Base-by-base conservation (phyloP, 345 rosid genomes). In the Ricinus communis region DNA sequence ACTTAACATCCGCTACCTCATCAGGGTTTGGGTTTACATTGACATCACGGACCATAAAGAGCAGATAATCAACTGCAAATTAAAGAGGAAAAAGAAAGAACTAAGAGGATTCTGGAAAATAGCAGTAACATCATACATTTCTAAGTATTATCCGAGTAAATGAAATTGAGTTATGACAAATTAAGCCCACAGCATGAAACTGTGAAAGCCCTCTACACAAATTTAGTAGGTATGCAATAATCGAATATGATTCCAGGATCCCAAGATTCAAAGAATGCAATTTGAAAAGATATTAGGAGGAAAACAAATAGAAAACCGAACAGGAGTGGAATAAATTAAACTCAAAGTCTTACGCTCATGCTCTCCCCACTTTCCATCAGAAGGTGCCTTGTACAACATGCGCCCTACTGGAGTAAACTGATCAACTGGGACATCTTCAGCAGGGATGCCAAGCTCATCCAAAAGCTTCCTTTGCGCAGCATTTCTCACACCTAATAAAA, bases 351-450 rank as follows among this genome's bases (percentile, higher is more conserved):
- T 86, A 94, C 99, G 87, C 88, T 94, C 97, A 71, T 94, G 99
- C 82, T 94, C 97, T 52, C 97, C 98, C 97, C 98, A 94, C 74
- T 89, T 90, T 67, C 97, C 97, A 73, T 91, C 99, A 54, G 97
- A 94, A 82, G 98, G 93, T 52, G 97, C 97, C 87, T 91, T 94
- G 84, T 94, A 94, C 30, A 88, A 89, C 1, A 91, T 88, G 55
- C 98, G 91, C n/a, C 91, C 87, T 60, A 94, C 72, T 0, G 93
- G 76, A 57, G 68, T 84, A 74, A 96, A 96, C 59, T 96, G 83
- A 76, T 96, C 96, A 5, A 91, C 94, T 1, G 98, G 97, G 59
- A 93, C 87, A 77, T 92, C 98, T 76, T 83, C 90, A 62, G 98
- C 93, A 62, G 85, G 84, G 76, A 96, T 96, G 74, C 98, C 99